Evolutionary conservation across 352 stramenopile species (phyloP), one percentile per base, ranked within the genome.

Genomic region (Phytophthora rubi): DNA sequence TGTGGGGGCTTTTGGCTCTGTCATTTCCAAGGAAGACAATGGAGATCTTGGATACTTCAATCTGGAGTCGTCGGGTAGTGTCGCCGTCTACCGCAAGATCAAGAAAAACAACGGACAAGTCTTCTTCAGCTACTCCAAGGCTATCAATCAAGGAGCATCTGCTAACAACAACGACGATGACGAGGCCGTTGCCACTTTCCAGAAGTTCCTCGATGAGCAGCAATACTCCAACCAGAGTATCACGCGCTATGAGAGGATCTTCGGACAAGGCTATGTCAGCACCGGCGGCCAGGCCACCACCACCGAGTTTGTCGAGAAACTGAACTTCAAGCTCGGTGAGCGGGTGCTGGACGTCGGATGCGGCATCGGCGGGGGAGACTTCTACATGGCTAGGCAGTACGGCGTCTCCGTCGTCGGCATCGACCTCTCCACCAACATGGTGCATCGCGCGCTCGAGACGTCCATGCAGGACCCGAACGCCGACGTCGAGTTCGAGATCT

Each of bases 361-460:
- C 61, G 92, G 92, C 26, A 96, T 98, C 52, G 92, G 92, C n/a
- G 92, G 92, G 18, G 95, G 91, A 1, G 86, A 90, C 33, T 89
- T 96, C 59, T 97, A 97, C 73, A 91, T 98, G 70, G 91, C 91
- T 12, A 96, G 96, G 45, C 86, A 96, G 57, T 91, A 98, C 30
- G 89, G 86, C 23, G 81, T 91, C 28, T 86, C 90, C 1, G 84
- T 92, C 8, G 77, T 92, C 12, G 84, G 82, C 18, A 92, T 92
- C 58, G 84, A 92, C 65, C 69, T 92, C 13, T 92, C 84, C 18
- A 90, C 82, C 13, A 92, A 92, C 66, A 92, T 92, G 84, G 79
- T 92, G 23, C 81, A 92, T 56, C 82, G 82, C 4, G 82, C 84
- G 7, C 72, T 92, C n/a, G 84, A 92, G 64, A 80, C 65, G 15